Base-by-base conservation (phyloP, 1,284 basidiomycete species). In the Tilletia caries region DNA sequence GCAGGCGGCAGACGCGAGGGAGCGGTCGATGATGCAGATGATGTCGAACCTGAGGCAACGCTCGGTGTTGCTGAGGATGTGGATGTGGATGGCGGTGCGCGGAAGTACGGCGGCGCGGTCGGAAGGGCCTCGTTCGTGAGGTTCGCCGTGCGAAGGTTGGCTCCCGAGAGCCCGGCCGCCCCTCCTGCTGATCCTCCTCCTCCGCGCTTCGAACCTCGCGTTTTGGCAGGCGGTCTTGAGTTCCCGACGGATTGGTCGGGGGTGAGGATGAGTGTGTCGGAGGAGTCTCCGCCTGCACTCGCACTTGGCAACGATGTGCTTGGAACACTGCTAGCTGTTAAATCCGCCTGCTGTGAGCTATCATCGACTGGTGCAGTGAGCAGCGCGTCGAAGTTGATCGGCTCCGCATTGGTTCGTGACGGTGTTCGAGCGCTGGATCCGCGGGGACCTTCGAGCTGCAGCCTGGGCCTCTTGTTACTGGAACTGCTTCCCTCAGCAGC, bases 401-500 rank as follows among this genome's bases (percentile, higher is more conserved):
- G 15, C 15, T 41, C 37, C 8, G 37, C 10, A 41, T 15, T 6
- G 15, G 8, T 6, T n/a, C 48, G 20, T 8, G 20, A 12, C 13
- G 48, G 10, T 50, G 48, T 27, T 1, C 48, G n/a, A 23, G n/a
- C n/a, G 10, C 13, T n/a, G 13, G 48, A 50, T 27, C n/a, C 20
- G 20, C n/a, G 48, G 48, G 13, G 6, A 23, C 13, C 10, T n/a
- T 50, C 25, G 8, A 27, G n/a, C n/a, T n/a, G 25, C 25, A 50
- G 25, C n/a, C 48, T 50, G 20, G 48, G 48, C 25, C 48, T n/a
- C 48, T 50, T 50, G 48, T 50, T 50, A 20, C 48, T 50, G n/a
- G 20, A 8, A 8, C n/a, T 8, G 8, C 20, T 27, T 20, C 20
- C n/a, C 48, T n/a, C n/a, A 8, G 48, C 20, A 50, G 20, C 6